Base-by-base conservation (phyloP, 2,329 filamentous ascomycete species). In the Calycina herbarum region DNA sequence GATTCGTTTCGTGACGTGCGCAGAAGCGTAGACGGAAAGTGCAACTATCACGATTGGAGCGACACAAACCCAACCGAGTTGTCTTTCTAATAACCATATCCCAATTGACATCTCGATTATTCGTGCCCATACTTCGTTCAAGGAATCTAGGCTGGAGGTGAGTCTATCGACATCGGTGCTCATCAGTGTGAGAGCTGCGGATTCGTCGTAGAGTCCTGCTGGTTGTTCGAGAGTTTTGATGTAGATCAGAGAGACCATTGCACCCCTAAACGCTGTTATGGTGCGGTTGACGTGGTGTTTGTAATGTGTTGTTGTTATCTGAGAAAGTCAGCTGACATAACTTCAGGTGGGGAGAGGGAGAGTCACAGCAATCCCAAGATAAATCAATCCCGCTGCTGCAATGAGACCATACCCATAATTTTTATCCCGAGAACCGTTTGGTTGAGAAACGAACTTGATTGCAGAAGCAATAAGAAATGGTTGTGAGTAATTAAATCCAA, bases 141-240 rank as follows among this genome's bases (percentile, higher is more conserved):
- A 64, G 10, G 67, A 63, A 8, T 71, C 42, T 27, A 73, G 33
- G 15, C 6, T 75, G 68, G 42, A 69, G 80, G 79, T 24, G 76
- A 75, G 15, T 79, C 78, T 6, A 80, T 77, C 69, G 17, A 45
- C 11, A 75, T 80, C 79, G 13, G 78, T 76, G 61, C 78, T 79
- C 78, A 81, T 80, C 59, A 80, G 73, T 2, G 78, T 80, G n/a
- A 79, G 71, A 0, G 78, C 73, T 3, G 77, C 76, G 5, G 76
- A 72, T 51, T 78, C 74, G 20, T 76, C 74, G 5, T 71, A 66
- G 20, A 67, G 65, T 3, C 73, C 71, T n/a, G 73, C 71, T 6
- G 72, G 75, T 29, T 76, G 68, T 5, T 73, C 69, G 0, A 74
- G 77, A 0, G 76, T 73, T 60, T 79, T 78, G 31, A 70, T 64